Evolutionary conservation across 73 alveolate genomes (phyloP), one percentile per base, ranked within the genome.

Genomic region (Paramecium octaurelia): DNA sequence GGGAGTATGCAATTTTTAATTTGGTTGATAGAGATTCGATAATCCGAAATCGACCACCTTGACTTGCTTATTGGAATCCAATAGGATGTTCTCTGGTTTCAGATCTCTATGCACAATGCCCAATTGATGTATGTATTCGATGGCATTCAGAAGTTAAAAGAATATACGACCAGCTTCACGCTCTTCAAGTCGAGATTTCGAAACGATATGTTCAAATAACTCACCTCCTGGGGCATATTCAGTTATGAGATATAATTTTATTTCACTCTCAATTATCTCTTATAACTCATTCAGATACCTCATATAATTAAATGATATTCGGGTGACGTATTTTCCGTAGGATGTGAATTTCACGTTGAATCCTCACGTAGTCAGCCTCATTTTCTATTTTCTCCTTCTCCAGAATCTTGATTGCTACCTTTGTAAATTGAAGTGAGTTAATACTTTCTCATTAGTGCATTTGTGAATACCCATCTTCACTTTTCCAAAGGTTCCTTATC

Each of bases 401-500:
- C 59, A 96, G 92, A n/a, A 96, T 96, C 93, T 96, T 96, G 27
- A 96, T 96, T 38, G 99, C 99, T 7, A 95, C 98, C 97, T 93
- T 40, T 23, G 34, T 24, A 14, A 46, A 42, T 44, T 54, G 69
- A 54, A 24, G 27, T 44, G 44, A 80, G 10, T 43, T 8, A 16
- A 80, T 80, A 96, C 99, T 94, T 96, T 97, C 86, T 97, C 99
- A n/a, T 94, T 93, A 34, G 99, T 96, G 23, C 93, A 64, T 92
- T 93, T 95, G 69, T 94, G 98, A 38, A 92, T 60, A 8, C 98
- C 99, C 86, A 97, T 70, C 92, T 96, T 96, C 43, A 97, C 99
- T 92, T 97, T 97, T 58, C 99, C 98, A 93, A 97, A 97, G 40
- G 99, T 97, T 20, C 99, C 99, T 89, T 97, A 93, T 29, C 99